Evolutionary conservation across 805 yeast genomes (phyloP).

Genomic region (Candida glaebosa): DNA sequence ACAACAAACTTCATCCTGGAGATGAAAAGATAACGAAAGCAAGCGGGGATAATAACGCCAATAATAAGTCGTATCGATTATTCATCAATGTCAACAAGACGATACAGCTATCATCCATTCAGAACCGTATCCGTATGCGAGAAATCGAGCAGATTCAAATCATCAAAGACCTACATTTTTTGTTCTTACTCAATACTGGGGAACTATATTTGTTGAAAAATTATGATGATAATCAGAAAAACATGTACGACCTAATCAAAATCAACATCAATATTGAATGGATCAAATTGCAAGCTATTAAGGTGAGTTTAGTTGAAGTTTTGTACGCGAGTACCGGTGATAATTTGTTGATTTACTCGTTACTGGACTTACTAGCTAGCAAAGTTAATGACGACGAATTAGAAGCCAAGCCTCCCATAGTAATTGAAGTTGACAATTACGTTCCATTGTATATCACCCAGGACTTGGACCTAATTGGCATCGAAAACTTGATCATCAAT

Average conservation of each 20-base stretch:
- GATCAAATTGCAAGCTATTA: conserved; percentile 24
- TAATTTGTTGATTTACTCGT: conserved; percentile 26
- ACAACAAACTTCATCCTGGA: conserved; percentile 5
- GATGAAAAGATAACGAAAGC: conserved; percentile 5
- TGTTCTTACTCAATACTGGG: conserved; percentile 35
- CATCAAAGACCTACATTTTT: conserved; percentile 29
- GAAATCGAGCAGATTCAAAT: conserved; percentile 21
- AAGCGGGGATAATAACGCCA: conserved; percentile 3
- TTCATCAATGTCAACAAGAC: conserved; percentile 28
- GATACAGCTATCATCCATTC: conserved; percentile 32
- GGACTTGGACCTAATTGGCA: conserved; percentile 32
- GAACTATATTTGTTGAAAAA: conserved; percentile 36
- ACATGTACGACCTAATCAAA: conserved; percentile 34
- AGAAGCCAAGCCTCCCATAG: conserved; percentile 20
- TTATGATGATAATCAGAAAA: conserved; percentile 16
- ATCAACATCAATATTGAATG: conserved; percentile 28
- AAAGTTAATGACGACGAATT: conserved; percentile 10
- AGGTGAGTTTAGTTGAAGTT: conserved; percentile 13
- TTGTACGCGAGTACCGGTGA: conserved; percentile 39
- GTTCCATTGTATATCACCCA: conserved; percentile 19
- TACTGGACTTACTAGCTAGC: conserved; percentile 20
- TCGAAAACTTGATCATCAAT: conserved; percentile 32
- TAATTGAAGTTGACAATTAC: conserved; percentile 21
- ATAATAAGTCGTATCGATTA: conserved; percentile 19
- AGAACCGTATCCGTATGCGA: conserved; percentile 20